Conservation (phyloP, 2,329 filamentous ascomycete genomes). For the Talaromyces rugulosus region DNA sequence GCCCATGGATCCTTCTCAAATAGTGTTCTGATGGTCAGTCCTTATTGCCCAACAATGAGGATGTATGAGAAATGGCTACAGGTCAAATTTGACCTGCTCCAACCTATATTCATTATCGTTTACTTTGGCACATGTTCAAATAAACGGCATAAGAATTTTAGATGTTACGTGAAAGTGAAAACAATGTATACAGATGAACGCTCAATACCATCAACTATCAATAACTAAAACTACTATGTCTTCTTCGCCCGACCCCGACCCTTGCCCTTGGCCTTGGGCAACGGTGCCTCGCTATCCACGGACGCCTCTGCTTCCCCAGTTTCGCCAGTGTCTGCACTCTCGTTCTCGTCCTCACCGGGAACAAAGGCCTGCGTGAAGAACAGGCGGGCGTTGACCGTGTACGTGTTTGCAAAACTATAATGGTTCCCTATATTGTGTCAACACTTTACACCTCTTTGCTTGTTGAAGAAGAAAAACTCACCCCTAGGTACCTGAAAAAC, state of each 20-base stretch:
- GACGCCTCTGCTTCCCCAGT: not conserved
- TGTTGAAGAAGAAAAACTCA: slow-evolving; percentile 38
- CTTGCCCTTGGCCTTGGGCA: not conserved
- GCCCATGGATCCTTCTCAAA: too few species aligned
- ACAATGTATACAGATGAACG: not conserved
- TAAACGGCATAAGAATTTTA: too few species aligned
- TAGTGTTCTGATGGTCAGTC: too few species aligned
- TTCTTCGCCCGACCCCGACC: slow-evolving; percentile 4
- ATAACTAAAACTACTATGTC: not conserved
- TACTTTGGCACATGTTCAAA: too few species aligned
- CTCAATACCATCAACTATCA: not conserved
- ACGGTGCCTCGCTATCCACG: not conserved
- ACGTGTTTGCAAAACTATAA: slow-evolving; percentile 84
- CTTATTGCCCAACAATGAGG: too few species aligned
- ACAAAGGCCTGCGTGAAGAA: slow-evolving; percentile 93
- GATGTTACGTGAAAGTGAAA: not conserved
- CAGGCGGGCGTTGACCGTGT: slow-evolving; percentile 66
- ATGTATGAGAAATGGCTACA: too few species aligned
- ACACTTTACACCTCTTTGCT: not conserved
- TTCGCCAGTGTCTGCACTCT: not conserved
- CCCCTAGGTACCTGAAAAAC: slow-evolving; percentile 94
- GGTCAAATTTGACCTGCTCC: too few species aligned
- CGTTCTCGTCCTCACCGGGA: slow-evolving; percentile 29
- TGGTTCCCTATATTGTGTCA: slow-evolving; percentile 62
- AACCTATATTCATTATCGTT: too few species aligned